Evolutionary conservation across 78 protist species (phyloP).

Genomic region (Emiliania huxleyi): DNA sequence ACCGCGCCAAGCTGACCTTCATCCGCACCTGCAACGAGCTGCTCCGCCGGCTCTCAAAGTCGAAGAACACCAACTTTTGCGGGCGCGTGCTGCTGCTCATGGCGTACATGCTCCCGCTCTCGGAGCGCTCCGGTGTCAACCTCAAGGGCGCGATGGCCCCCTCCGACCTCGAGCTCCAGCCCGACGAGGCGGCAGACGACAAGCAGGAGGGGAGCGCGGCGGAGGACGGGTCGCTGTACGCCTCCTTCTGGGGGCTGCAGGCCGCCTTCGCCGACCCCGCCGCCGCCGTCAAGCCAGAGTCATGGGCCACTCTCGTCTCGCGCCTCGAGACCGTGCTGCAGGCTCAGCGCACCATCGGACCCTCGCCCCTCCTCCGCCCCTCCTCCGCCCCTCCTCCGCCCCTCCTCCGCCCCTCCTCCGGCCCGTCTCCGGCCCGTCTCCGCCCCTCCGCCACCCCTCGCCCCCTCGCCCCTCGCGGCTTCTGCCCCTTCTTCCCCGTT

Average conservation of each 20-base stretch:
- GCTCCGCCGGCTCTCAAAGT: conserved; percentile 17
- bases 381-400: too few species aligned
- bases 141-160: background rate
- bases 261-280: background rate
- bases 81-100: conserved; percentile 37
- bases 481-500: too few species aligned
- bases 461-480: too few species aligned
- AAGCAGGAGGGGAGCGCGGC: background rate
- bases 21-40: conserved; percentile 19
- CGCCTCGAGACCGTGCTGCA: background rate
- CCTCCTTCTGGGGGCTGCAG: conserved; percentile 12
- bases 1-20: background rate
- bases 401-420: too few species aligned
- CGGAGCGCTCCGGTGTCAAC: conserved; percentile 35
- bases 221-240: background rate
- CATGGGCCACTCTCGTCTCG: background rate
- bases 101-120: conserved; percentile 14
- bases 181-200: background rate
- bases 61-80: conserved; percentile 13
- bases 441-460: too few species aligned
- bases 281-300: background rate
- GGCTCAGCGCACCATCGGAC: background rate
- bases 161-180: background rate
- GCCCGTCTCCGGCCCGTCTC: too few species aligned
- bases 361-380: too few species aligned